Conservation (phyloP, 2,329 filamentous ascomycete genomes). For the Pyrenophora tritici-repentis region DNA sequence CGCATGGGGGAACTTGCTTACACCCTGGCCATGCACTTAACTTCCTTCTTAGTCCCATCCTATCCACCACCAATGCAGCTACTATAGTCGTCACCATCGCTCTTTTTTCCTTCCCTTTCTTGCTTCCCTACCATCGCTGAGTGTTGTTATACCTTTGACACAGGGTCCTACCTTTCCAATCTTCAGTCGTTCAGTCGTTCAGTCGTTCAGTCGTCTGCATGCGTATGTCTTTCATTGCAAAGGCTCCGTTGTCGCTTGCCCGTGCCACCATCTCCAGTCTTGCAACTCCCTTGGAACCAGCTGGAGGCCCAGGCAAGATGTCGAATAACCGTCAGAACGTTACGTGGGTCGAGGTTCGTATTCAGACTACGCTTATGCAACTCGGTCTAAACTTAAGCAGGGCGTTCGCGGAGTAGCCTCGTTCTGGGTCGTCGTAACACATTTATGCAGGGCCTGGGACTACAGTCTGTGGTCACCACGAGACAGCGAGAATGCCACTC, state of each 20-base stretch:
- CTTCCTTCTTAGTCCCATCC: constrained; percentile 27
- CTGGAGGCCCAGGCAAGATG: constrained; percentile 25
- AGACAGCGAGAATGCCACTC: constrained; percentile 49
- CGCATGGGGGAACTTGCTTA: constrained; percentile 36
- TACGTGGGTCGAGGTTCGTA: constrained; percentile 49
- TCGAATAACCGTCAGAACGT: constrained; percentile 45
- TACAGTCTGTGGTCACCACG: constrained; percentile 57
- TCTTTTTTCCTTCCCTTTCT: constrained; percentile 20
- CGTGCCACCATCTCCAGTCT: constrained; percentile 31
- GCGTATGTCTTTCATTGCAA: constrained; percentile 33
- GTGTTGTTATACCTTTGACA: constrained; percentile 8
- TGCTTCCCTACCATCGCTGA: constrained; percentile 7
- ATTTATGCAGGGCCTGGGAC: constrained; percentile 58
- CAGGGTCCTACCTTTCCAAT: constrained; percentile 13
- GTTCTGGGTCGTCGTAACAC: constrained; percentile 59
- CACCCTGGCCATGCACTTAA: constrained; percentile 33
- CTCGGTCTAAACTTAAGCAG: constrained; percentile 35
- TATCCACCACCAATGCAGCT: constrained; percentile 26
- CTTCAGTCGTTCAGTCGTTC: constrained; percentile 14
- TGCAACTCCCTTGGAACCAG: constrained; percentile 16
- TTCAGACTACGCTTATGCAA: background rate
- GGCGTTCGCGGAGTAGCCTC: constrained; percentile 60
- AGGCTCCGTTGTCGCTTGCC: constrained; percentile 31
- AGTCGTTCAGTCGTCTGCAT: constrained; percentile 24
- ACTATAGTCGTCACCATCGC: constrained; percentile 30